These are phyloP conservation scores for Phytophthora brassicae DNA, from an alignment of 352 stramenopile species.

Conservation along the genomic window DNA sequence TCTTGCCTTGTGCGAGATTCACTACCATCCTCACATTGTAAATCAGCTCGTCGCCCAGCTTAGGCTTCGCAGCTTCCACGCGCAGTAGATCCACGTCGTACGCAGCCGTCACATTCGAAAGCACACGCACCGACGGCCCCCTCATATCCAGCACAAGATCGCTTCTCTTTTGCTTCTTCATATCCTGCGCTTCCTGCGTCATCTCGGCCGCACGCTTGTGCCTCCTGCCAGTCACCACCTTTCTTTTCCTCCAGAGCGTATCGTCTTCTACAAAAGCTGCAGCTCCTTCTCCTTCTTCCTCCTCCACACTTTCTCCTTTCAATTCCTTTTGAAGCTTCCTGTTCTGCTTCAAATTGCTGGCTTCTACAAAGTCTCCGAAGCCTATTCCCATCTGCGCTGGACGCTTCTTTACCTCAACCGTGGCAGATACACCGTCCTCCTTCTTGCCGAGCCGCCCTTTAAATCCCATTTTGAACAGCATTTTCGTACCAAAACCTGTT, in stretches of 20 bases:
- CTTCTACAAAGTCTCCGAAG: slow-evolving; percentile 94
- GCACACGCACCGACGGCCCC: slow-evolving; percentile 76
- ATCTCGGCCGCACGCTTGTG: slow-evolving; percentile 73
- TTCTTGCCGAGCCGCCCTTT: slow-evolving; percentile 92
- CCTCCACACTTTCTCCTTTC: slow-evolving; percentile 64
- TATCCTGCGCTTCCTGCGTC: slow-evolving; percentile 41
- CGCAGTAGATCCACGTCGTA: slow-evolving; percentile 56
- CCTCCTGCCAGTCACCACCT: slow-evolving; percentile 35
- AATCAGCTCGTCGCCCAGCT: slow-evolving; percentile 90
- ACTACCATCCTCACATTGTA: slow-evolving; percentile 91
- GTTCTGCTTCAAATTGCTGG: slow-evolving; percentile 91
- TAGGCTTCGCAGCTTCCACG: slow-evolving; percentile 53
- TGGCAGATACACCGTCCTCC: slow-evolving; percentile 91
- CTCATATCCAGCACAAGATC: slow-evolving; percentile 90
- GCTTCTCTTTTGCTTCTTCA: slow-evolving; percentile 48
- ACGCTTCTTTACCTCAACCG: slow-evolving; percentile 93
- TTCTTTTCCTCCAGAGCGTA: slow-evolving; percentile 81
- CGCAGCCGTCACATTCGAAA: slow-evolving; percentile 62
- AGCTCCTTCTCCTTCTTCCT: slow-evolving; percentile 29
- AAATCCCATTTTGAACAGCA: slow-evolving; percentile 97
- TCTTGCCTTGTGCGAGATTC: slow-evolving; percentile 76
- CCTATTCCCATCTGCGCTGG: slow-evolving; percentile 93
- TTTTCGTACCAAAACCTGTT: slow-evolving; percentile 95
- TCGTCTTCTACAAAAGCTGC: slow-evolving; percentile 66
- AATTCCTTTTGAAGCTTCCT: slow-evolving; percentile 91